A percentile compares a stretch with the other conserved stretches of the same genome.
Conservation (phyloP, 345 rosid species). For the Mallotus nudiflorus region DNA sequence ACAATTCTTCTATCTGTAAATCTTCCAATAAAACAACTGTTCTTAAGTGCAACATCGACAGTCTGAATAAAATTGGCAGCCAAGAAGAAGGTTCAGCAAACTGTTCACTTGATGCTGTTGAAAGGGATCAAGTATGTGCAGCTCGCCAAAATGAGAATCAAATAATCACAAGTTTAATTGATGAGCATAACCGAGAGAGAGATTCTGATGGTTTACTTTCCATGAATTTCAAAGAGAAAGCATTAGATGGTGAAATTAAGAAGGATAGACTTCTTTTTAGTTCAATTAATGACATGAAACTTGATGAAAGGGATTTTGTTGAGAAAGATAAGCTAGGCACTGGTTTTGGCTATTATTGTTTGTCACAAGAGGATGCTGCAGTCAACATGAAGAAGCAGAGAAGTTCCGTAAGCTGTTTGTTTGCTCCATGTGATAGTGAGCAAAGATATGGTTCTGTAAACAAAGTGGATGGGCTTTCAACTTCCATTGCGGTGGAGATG, state of each 20-base stretch:
- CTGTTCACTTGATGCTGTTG: conserved; percentile 10
- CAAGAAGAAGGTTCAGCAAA: conserved; percentile 16
- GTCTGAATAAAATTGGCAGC: neutral
- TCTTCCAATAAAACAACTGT: conserved; percentile 21
- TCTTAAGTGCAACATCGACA: neutral
- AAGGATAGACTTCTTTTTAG: conserved; percentile 8
- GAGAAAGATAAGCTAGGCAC: conserved; percentile 1
- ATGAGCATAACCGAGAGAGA: conserved; percentile 22
- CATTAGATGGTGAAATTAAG: neutral
- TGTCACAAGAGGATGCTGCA: neutral
- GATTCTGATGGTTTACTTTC: conserved; percentile 16
- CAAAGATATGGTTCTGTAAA: neutral
- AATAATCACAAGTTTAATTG: conserved; percentile 13
- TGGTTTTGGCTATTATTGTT: neutral
- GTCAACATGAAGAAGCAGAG: conserved; percentile 8
- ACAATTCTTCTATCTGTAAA: conserved; percentile 8
- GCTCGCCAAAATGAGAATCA: conserved; percentile 13
- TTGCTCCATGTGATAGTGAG: neutral
- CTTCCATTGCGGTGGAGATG: conserved; percentile 1
- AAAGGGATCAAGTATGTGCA: conserved; percentile 5
- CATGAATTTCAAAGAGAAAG: neutral
- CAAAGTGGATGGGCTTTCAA: neutral
- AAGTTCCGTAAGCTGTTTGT: neutral
- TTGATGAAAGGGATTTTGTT: neutral
- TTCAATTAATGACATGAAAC: neutral